These are phyloP conservation scores for Dioszegia crocea DNA, from an alignment of 768 basidiomycete genomes.

Conservation along the genomic window DNA sequence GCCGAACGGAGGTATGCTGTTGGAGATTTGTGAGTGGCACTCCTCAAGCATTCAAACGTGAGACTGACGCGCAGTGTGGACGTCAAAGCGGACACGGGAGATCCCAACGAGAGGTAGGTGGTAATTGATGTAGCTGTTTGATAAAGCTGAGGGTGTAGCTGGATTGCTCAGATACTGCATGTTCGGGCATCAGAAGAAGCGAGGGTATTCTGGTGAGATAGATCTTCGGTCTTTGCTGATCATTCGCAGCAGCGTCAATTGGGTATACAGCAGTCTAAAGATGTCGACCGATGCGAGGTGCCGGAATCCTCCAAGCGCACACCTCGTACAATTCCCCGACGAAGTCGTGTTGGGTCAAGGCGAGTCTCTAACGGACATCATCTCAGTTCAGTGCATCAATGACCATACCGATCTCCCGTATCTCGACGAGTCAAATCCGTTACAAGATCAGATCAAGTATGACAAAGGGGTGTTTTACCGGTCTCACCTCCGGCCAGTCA, in stretches of 20 bases:
- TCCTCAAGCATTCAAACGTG: neutral
- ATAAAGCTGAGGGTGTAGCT: neutral
- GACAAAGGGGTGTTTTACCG: constrained; percentile 12
- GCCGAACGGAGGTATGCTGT: neutral
- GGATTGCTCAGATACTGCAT: neutral
- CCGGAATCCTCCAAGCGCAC: neutral
- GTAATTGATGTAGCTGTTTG: too few species aligned
- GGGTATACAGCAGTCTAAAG: constrained; percentile 13
- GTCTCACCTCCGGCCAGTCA: constrained; percentile 2
- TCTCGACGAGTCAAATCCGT: constrained; percentile 23
- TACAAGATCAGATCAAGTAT: constrained; percentile 14
- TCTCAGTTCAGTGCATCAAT: constrained; percentile 6
- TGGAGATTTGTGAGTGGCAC: constrained; percentile 1
- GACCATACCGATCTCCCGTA: constrained; percentile 13
- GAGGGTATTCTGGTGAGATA: neutral
- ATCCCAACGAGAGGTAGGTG: neutral
- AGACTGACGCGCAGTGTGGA: neutral
- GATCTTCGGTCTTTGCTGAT: neutral
- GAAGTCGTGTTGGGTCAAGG: constrained; percentile 6
- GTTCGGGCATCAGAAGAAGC: neutral
- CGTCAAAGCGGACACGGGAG: neutral
- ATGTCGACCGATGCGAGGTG: constrained; percentile 6
- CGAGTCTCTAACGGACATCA: neutral
- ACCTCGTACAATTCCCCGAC: neutral
- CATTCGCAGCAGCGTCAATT: constrained; percentile 10